Percentiles rank a stretch among this genome's conserved stretches.
Evolutionary conservation across 2,329 filamentous ascomycete species (phyloP).

Genomic region (Sporothrix brasiliensis): DNA sequence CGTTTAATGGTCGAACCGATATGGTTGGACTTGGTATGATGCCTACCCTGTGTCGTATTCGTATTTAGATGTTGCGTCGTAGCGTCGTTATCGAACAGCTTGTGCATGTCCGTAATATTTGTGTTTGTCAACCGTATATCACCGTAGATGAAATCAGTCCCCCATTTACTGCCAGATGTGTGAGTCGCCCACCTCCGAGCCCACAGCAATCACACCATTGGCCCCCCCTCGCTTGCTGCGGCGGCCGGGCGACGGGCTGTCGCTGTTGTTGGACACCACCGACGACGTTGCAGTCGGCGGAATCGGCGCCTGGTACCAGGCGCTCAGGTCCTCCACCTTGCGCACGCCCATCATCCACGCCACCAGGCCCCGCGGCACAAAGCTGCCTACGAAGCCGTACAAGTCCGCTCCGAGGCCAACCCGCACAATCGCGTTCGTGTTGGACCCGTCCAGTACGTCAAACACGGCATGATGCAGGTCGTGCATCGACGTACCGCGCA

Average conservation of each 20-base stretch:
- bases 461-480: conserved; percentile 86
- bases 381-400: conserved; percentile 83
- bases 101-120: background rate
- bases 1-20: conserved; percentile 8
- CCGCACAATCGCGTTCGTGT: conserved; percentile 66
- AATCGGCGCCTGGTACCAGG: conserved; percentile 53
- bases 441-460: conserved; percentile 75
- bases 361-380: conserved; percentile 76
- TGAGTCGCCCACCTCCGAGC: conserved; percentile 48
- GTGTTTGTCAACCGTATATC: background rate
- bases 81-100: conserved; percentile 30
- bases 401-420: conserved; percentile 82
- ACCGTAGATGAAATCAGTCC: background rate
- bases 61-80: conserved; percentile 28
- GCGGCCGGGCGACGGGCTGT: conserved; percentile 35
- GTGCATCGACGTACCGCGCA: conserved; percentile 71
- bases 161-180: conserved; percentile 52
- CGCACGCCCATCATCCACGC: conserved; percentile 90
- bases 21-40: background rate
- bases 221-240: conserved; percentile 34
- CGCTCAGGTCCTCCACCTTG: conserved; percentile 59
- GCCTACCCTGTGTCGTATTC: background rate
- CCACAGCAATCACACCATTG: conserved; percentile 57
- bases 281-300: conserved; percentile 42
- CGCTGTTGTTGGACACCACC: conserved; percentile 21